phyloP scores from a whole-genome alignment of 768 basidiomycete species.

The Leccinum arenicola region DNA sequence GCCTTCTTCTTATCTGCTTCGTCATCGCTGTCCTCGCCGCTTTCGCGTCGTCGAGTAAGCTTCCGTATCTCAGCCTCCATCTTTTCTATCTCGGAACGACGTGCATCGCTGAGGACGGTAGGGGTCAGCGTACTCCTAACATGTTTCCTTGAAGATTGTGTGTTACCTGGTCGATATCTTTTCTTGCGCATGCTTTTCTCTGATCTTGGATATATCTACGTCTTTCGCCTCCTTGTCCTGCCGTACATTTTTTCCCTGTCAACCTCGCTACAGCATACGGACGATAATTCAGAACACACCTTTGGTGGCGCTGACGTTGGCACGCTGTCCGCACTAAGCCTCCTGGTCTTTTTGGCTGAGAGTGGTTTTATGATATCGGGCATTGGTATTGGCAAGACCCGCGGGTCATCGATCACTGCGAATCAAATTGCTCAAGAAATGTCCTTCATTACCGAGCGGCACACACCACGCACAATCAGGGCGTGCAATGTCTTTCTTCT shows the following conservation, averaged over 20 bases:
- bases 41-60: conserved; percentile 58
- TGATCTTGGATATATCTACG: conserved; percentile 64
- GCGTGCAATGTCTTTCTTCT: conserved; percentile 80
- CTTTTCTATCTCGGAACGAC: conserved; percentile 75
- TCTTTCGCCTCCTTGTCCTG: conserved; percentile 18
- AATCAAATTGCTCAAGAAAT: conserved; percentile 4
- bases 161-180: conserved; percentile 58
- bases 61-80: conserved; percentile 89
- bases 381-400: conserved; percentile 5
- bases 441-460: background rate
- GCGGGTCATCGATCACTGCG: conserved; percentile 24
- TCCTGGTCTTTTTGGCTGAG: background rate
- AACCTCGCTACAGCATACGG: background rate
- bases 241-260: background rate
- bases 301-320: conserved; percentile 11
- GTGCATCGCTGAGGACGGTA: conserved; percentile 45
- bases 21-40: conserved; percentile 64
- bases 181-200: conserved; percentile 73
- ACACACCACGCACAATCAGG: conserved; percentile 67
- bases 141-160: background rate
- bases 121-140: background rate
- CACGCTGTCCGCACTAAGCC: background rate
- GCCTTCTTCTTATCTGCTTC: conserved; percentile 53
- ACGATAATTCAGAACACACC: conserved; percentile 7
- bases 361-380: conserved; percentile 7